Base-by-base conservation (phyloP, 176 grass and related monocot genomes). In the Thinopyrum elongatum region DNA sequence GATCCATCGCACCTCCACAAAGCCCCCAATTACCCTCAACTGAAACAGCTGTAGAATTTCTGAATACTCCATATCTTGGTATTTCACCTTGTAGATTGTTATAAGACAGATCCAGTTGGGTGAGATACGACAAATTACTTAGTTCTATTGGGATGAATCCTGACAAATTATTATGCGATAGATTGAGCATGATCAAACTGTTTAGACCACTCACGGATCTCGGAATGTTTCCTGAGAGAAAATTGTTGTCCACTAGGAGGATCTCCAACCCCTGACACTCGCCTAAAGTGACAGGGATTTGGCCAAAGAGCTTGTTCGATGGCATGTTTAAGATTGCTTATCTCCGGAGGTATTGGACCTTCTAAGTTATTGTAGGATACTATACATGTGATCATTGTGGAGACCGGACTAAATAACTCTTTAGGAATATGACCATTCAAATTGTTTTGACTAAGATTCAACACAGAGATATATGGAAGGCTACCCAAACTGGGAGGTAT, bases 151-250 rank as follows among this genome's bases (percentile, higher is more conserved):
- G 87, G 34, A 89, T 67, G 29, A n/a, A 2, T 6, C 83, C 90
- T 23, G 71, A 89, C 15, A 92, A 74, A 2, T 61, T 77, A 6
- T 93, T 93, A 7, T n/a, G n/a, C n/a, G n/a, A n/a, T n/a, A n/a
- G n/a, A n/a, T n/a, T n/a, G 30, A 42, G 39, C 39, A 42, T 42
- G 39, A 8, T 42, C 2, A 42, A 42, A 3, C 39, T 42, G 84
- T 92, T 2, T 25, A 39, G 61, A 82, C 83, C 65, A 92, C 39
- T 42, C 8, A 10, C 0, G 39, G 39, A 42, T 10, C 11, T 42
- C 9, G 39, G 39, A 42, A 42, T 42, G 39, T 42, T 42, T 42
- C 39, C 39, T 11, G 42, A 3, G 1, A 44, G 42, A 44, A 44
- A 44, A 13, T 44, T 44, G 42, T 44, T 44, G 42, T 3, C 10